phyloP scores from a whole-genome alignment of 257 asterid genomes.

The Capsicum pubescens region DNA sequence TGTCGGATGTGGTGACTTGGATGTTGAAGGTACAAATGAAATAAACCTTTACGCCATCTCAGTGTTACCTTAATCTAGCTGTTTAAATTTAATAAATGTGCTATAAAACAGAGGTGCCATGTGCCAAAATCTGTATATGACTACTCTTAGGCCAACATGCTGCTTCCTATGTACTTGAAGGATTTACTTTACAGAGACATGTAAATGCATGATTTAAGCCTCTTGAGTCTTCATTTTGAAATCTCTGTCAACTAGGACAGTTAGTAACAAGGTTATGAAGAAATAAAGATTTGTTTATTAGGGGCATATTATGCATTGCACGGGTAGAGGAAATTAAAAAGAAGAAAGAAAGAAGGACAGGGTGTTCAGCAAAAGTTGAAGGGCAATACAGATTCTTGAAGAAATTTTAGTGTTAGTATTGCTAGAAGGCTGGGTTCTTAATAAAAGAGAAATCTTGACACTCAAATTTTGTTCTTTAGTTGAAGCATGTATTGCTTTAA shows the following conservation, averaged over 20 bases:
- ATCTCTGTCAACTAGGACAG: background rate
- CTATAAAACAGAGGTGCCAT: background rate
- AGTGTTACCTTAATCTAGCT: background rate
- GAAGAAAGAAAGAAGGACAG: background rate
- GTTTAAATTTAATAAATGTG: conserved; percentile 8
- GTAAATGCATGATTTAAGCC: background rate
- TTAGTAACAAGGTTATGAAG: background rate
- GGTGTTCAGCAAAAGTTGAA: background rate
- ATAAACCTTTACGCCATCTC: background rate
- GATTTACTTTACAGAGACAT: background rate
- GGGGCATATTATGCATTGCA: background rate
- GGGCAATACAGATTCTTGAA: background rate
- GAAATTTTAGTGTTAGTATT: conserved; percentile 10
- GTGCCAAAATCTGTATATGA: conserved; percentile 20
- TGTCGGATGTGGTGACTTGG: conserved; percentile 98
- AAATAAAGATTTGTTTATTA: conserved; percentile 1
- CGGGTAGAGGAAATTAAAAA: background rate
- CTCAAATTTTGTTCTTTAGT: conserved; percentile 3
- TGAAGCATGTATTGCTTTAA: conserved; percentile 12
- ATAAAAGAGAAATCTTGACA: conserved; percentile 22
- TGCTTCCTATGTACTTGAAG: background rate
- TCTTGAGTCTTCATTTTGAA: background rate
- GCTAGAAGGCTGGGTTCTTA: background rate
- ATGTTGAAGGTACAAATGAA: conserved; percentile 74
- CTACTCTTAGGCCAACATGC: conserved; percentile 1